phyloP scores from a whole-genome alignment of 805 yeast genomes.

The Nakazawaea molendinolei region DNA sequence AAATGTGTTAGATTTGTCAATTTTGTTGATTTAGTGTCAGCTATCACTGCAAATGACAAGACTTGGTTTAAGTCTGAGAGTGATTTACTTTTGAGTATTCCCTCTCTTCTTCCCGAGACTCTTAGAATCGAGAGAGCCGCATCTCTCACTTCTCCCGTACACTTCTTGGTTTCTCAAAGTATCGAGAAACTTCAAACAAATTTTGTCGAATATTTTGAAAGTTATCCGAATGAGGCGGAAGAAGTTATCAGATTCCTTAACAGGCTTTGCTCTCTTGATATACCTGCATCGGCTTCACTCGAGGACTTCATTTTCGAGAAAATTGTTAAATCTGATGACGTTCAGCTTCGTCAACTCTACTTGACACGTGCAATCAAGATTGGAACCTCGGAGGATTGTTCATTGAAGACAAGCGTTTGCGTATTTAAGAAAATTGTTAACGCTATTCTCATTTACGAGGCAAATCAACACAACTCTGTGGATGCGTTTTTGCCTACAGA shows the following conservation, averaged over 20 bases:
- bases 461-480: conserved; percentile 40
- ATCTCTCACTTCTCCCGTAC: conserved; percentile 49
- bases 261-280: conserved; percentile 36
- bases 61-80: conserved; percentile 56
- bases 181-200: conserved; percentile 51
- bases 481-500: conserved; percentile 33
- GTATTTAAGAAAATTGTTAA: conserved; percentile 58
- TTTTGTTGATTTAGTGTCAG: conserved; percentile 54
- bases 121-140: conserved; percentile 32
- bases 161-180: conserved; percentile 68
- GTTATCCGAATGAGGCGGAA: conserved; percentile 29
- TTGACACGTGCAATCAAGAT: conserved; percentile 46
- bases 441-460: conserved; percentile 59
- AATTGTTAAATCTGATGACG: conserved; percentile 46
- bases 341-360: conserved; percentile 39
- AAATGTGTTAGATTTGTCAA: conserved; percentile 67
- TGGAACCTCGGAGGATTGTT: conserved; percentile 35
- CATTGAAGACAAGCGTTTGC: conserved; percentile 51
- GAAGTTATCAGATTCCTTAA: conserved; percentile 35
- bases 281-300: conserved; percentile 39
- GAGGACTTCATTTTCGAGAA: conserved; percentile 51
- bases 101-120: conserved; percentile 37
- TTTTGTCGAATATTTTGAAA: conserved; percentile 31
- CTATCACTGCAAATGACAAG: conserved; percentile 39
- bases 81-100: conserved; percentile 35